These are phyloP conservation scores for Iberis pinnata DNA, from an alignment of 345 rosid species.

Conservation along the genomic window DNA sequence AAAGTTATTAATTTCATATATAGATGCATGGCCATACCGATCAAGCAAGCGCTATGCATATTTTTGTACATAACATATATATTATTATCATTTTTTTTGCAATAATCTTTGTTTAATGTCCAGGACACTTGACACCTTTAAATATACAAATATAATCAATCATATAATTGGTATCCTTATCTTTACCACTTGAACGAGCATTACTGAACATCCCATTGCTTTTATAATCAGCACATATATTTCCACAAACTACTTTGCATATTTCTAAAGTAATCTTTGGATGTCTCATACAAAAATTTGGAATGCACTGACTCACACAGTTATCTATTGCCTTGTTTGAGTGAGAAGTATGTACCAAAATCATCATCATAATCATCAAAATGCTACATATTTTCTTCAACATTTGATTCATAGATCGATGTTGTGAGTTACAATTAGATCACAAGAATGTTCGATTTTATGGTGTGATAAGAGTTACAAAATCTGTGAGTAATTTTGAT, in stretches of 20 bases:
- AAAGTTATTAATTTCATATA: too few species aligned
- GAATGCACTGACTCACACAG: constrained; percentile 6
- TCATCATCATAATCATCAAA: too few species aligned
- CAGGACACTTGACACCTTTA: background rate
- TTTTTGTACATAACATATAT: background rate
- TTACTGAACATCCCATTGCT: background rate
- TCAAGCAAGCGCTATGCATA: constrained; percentile 10
- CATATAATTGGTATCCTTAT: too few species aligned
- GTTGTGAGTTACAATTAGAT: too few species aligned
- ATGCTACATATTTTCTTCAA: too few species aligned
- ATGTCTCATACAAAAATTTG: constrained; percentile 14
- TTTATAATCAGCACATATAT: background rate
- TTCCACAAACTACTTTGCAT: constrained; percentile 4
- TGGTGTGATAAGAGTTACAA: too few species aligned
- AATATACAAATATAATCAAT: background rate
- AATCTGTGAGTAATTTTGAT: too few species aligned
- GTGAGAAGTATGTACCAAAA: too few species aligned
- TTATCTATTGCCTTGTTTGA: background rate
- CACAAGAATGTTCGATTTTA: too few species aligned
- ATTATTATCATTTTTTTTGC: too few species aligned
- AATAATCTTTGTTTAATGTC: background rate
- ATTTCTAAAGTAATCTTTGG: background rate
- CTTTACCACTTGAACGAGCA: background rate
- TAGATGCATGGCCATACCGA: constrained; percentile 11
- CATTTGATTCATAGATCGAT: too few species aligned